These are phyloP conservation scores for Giardia duodenalis DNA, from an alignment of 208 protist genomes.

Conservation along the genomic window DNA sequence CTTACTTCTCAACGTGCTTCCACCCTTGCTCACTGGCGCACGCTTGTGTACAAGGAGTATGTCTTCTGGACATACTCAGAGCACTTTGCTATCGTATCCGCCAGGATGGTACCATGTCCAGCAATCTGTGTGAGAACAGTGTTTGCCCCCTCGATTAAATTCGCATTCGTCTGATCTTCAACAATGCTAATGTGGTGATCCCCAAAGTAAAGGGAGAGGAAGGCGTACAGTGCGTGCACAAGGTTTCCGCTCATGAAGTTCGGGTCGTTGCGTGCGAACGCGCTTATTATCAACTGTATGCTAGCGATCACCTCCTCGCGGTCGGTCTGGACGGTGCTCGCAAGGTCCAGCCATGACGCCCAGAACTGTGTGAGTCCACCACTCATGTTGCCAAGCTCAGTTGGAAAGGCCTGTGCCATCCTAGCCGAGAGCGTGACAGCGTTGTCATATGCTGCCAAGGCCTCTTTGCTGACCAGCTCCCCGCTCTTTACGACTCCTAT, in stretches of 20 bases:
- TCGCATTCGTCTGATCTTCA: background rate
- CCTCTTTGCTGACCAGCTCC: background rate
- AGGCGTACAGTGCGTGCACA: background rate
- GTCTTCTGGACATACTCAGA: constrained; percentile 4
- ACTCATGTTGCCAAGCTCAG: background rate
- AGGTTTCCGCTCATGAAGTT: background rate
- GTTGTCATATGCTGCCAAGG: background rate
- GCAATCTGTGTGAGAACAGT: background rate
- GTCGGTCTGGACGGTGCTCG: background rate
- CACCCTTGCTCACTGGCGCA: too few species aligned
- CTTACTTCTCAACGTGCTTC: too few species aligned
- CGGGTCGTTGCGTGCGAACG: background rate
- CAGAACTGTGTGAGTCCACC: background rate
- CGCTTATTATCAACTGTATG: background rate
- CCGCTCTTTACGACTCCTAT: background rate
- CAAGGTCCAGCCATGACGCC: background rate
- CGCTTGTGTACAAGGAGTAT: too few species aligned
- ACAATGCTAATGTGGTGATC: background rate
- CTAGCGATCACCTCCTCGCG: background rate
- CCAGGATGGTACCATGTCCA: background rate
- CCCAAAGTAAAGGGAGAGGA: background rate
- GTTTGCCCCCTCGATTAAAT: background rate
- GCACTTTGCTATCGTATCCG: background rate
- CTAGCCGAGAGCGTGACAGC: background rate
- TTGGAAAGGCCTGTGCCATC: background rate